These are phyloP conservation scores for Chenopodium berlandieri DNA, from an alignment of 148 eudicot genomes.

Conservation along the genomic window DNA sequence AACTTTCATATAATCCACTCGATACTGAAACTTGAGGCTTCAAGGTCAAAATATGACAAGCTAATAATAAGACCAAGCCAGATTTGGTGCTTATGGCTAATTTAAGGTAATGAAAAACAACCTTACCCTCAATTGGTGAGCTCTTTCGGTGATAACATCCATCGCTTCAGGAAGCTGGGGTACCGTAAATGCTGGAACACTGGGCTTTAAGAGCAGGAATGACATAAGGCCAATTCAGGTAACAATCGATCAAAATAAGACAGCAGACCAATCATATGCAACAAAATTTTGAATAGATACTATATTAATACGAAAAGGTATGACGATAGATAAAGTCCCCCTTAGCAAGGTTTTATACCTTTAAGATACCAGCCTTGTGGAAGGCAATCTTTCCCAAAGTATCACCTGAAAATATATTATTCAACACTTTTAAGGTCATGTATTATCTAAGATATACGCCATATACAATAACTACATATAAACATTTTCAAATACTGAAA, in stretches of 20 bases:
- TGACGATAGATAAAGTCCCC: background rate
- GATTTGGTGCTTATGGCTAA: background rate
- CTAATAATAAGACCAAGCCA: background rate
- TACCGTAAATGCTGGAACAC: slow-evolving; percentile 71
- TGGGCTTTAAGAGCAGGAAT: slow-evolving; percentile 67
- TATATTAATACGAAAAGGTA: background rate
- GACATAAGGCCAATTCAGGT: slow-evolving; percentile 51
- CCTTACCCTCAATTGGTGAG: slow-evolving; percentile 49
- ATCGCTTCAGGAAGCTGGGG: slow-evolving; percentile 77
- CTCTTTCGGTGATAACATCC: slow-evolving; percentile 62
- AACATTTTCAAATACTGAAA: background rate
- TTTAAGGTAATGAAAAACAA: background rate
- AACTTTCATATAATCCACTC: background rate
- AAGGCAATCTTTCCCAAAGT: slow-evolving; percentile 67
- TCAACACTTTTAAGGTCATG: background rate
- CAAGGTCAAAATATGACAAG: background rate
- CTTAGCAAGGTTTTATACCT: slow-evolving; percentile 41
- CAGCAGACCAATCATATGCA: slow-evolving; percentile 20
- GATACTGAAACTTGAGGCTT: background rate
- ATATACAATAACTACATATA: background rate
- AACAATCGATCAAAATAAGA: slow-evolving; percentile 37
- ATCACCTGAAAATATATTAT: slow-evolving; percentile 49
- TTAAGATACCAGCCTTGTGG: slow-evolving; percentile 87
- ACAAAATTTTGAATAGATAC: slow-evolving; percentile 4
- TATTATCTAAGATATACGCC: background rate